Evolutionary conservation across 305 asterid species (phyloP), one percentile per base, ranked within the genome.

Genomic region (Fraxinus albicans): DNA sequence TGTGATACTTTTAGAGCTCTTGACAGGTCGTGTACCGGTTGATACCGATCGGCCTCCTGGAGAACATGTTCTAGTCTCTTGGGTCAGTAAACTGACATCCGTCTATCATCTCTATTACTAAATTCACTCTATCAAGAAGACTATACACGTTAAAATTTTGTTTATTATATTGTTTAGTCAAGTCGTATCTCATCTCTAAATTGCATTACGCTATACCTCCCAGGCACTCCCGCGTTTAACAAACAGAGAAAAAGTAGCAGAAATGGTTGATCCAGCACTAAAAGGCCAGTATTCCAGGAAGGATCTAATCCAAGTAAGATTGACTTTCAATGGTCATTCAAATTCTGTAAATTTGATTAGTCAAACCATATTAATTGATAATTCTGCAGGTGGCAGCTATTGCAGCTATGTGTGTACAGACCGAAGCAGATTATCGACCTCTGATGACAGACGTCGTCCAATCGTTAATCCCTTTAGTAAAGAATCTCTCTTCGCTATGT

Each of bases 341-440:
- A 17, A 53, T 21, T 60, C 10, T 21, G 70, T 60, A 60, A 60
- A 2, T 21, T n/a, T 8, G 21, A 19, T 60, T 21, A 6, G 70
- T 19, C 70, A 19, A 60, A 60, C 70, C 1, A 60, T 60, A 60
- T 19, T 60, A 58, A 58, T 58, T 58, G 23, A 50, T 50, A 9
- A 60, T 25, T 23, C 8, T 79, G 76, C 86, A 94, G 98, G 88
- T 93, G 86, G 97, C 98, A 29, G 98, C 97, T 34, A 94, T 94
- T 0, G 97, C 95, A 3, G 95, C 96, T 31, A 90, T 94, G 98
- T 94, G 98, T 12, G 92, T 94, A 15, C 98, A 94, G 76, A 85
- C 93, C 2, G 98, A 94, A 88, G 92, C 98, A 6, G 98, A 93
- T 77, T 94, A 94, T 75, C 89, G 98, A 21, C 98, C 98, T 23